These are phyloP conservation scores for Buxus sempervirens DNA, from an alignment of 164 flowering plant genomes.

Conservation along the genomic window DNA sequence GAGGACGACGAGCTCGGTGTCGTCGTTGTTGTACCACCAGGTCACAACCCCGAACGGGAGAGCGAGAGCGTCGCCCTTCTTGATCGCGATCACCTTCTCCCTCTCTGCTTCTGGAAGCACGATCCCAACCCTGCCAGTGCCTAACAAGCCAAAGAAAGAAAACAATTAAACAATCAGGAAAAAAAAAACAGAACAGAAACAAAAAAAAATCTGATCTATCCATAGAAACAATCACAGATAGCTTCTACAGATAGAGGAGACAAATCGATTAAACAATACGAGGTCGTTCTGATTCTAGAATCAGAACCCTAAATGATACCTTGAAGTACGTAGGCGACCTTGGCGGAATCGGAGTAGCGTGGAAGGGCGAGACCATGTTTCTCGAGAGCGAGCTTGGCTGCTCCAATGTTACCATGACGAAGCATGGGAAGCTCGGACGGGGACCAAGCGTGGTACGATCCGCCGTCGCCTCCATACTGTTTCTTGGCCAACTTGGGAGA, in stretches of 20 bases:
- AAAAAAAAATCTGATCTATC: background rate
- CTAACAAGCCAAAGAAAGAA: slow-evolving; percentile 23
- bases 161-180: background rate
- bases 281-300: too few species aligned
- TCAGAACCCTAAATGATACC: slow-evolving; percentile 25
- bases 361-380: slow-evolving; percentile 76
- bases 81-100: slow-evolving; percentile 69
- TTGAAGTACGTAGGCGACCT: slow-evolving; percentile 85
- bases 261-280: too few species aligned
- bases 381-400: slow-evolving; percentile 53
- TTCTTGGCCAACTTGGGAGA: slow-evolving; percentile 56
- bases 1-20: slow-evolving; percentile 63
- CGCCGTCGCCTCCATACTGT: slow-evolving; percentile 58
- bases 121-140: slow-evolving; percentile 69
- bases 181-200: background rate
- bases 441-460: slow-evolving; percentile 63
- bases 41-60: slow-evolving; percentile 78
- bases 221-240: background rate
- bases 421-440: slow-evolving; percentile 76
- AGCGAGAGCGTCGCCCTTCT: slow-evolving; percentile 79
- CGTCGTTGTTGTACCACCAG: slow-evolving; percentile 86
- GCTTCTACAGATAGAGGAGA: too few species aligned
- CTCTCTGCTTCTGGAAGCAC: slow-evolving; percentile 58
- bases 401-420: slow-evolving; percentile 67
- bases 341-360: slow-evolving; percentile 74